Percentiles rank a stretch among this genome's conserved stretches.
Conservation (phyloP, 2,329 filamentous ascomycete genomes). For the Stagonosporopsis rhizophila region DNA sequence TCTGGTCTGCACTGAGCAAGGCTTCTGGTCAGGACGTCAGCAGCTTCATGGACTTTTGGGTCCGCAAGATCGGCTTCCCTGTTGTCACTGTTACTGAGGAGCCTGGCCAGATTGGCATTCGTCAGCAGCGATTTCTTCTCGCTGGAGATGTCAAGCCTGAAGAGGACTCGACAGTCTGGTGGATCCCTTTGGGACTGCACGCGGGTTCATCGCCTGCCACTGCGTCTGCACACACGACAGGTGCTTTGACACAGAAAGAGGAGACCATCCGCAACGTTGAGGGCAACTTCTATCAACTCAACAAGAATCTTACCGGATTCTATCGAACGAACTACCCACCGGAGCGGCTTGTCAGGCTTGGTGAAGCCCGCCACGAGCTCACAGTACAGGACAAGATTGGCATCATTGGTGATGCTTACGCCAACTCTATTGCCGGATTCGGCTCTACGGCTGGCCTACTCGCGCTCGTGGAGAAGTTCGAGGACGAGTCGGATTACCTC, state of each 20-base stretch:
- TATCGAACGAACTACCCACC: slow-evolving; percentile 94
- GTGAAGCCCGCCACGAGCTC: slow-evolving; percentile 76
- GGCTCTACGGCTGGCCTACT: slow-evolving; percentile 82
- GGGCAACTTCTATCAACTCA: slow-evolving; percentile 89
- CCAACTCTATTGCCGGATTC: slow-evolving; percentile 86
- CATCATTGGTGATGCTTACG: slow-evolving; percentile 86
- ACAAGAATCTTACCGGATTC: slow-evolving; percentile 85
- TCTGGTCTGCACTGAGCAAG: slow-evolving; percentile 88
- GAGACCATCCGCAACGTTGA: slow-evolving; percentile 78
- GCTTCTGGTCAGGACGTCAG: slow-evolving; percentile 88
- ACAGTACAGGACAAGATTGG: slow-evolving; percentile 91
- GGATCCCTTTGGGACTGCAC: slow-evolving; percentile 88
- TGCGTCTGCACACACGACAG: slow-evolving; percentile 66
- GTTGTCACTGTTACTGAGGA: slow-evolving; percentile 87
- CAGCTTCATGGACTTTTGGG: slow-evolving; percentile 92
- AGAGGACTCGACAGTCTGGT: slow-evolving; percentile 93
- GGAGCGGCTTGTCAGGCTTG: slow-evolving; percentile 80
- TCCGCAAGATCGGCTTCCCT: slow-evolving; percentile 93
- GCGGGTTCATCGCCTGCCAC: slow-evolving; percentile 67
- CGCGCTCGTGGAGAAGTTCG: slow-evolving; percentile 84
- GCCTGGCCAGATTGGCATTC: slow-evolving; percentile 79
- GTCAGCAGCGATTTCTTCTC: slow-evolving; percentile 88
- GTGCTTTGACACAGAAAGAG: slow-evolving; percentile 77
- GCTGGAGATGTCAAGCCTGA: slow-evolving; percentile 90
- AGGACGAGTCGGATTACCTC: slow-evolving; percentile 80